A percentile compares a stretch with the other conserved stretches of the same genome.
phyloP scores from a whole-genome alignment of 257 asterid genomes.

The Coffea eugenioides region DNA sequence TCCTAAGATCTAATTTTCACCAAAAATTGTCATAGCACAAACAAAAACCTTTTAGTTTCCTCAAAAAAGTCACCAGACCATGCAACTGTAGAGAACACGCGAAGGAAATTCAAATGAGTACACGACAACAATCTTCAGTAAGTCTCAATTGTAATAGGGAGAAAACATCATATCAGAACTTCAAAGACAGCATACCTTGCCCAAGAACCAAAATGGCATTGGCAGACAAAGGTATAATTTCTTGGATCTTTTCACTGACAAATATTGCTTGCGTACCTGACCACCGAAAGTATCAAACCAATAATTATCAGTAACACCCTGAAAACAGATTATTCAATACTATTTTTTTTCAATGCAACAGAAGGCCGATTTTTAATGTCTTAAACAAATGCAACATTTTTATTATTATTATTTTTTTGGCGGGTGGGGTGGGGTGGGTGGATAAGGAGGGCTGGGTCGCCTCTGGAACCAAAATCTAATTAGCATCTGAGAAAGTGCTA shows the following conservation, averaged over 20 bases:
- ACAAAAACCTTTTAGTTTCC: background rate
- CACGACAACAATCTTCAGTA: background rate
- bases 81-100: background rate
- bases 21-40: background rate
- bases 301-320: background rate
- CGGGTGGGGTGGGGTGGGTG: too few relatives aligned
- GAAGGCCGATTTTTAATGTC: background rate
- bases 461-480: too few relatives aligned
- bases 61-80: background rate
- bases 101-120: background rate
- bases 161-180: background rate
- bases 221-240: constrained; percentile 55
- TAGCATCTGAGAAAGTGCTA: too few relatives aligned
- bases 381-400: background rate
- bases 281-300: constrained; percentile 8
- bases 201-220: constrained; percentile 72
- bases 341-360: too few relatives aligned
- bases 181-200: constrained; percentile 52
- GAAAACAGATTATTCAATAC: background rate
- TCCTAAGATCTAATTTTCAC: background rate
- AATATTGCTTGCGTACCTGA: constrained; percentile 68
- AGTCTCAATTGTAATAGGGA: background rate
- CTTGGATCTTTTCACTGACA: constrained; percentile 72
- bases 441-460: too few relatives aligned
- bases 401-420: too few relatives aligned